Conservation (phyloP, 176 grass and related monocot species). For the Oryza meridionalis region DNA sequence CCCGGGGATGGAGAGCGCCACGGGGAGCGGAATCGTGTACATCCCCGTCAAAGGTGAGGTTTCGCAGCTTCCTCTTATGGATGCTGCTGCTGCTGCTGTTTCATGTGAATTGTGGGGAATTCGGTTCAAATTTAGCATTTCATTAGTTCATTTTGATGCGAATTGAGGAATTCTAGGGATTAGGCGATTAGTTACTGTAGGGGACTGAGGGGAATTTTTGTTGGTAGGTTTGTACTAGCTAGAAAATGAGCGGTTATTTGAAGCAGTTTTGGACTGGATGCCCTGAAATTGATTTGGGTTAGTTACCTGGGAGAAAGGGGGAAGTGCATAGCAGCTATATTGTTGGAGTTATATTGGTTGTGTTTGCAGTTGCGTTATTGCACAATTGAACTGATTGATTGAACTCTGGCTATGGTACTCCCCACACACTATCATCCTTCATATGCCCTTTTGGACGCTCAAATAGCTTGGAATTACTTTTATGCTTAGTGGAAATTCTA, state of each 20-base stretch:
- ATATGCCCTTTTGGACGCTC: not conserved
- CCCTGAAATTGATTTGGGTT: not conserved
- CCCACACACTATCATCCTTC: not conserved
- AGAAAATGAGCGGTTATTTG: not conserved
- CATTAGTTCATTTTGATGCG: not conserved
- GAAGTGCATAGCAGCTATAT: not conserved
- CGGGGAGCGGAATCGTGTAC: conserved; percentile 51
- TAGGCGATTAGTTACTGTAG: not conserved
- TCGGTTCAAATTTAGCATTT: conserved; percentile 22
- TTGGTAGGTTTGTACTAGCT: not conserved
- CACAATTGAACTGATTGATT: conserved; percentile 15
- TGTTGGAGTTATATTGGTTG: not conserved
- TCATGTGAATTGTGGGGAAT: not conserved
- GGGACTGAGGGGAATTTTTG: not conserved
- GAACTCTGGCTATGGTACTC: not conserved
- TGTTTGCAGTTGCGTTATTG: not conserved
- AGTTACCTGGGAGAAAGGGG: not conserved
- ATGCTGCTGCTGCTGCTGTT: not conserved
- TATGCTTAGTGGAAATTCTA: not conserved
- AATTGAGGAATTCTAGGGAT: not conserved
- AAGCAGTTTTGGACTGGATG: not conserved
- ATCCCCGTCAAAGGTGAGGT: conserved; percentile 67
- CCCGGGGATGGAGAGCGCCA: conserved; percentile 42
- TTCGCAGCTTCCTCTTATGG: not conserved
- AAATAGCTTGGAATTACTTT: not conserved